Evolutionary conservation across 192 early-diverging fungal genomes (phyloP), one percentile per base, ranked within the genome.

Genomic region (Coemansia sp.): DNA sequence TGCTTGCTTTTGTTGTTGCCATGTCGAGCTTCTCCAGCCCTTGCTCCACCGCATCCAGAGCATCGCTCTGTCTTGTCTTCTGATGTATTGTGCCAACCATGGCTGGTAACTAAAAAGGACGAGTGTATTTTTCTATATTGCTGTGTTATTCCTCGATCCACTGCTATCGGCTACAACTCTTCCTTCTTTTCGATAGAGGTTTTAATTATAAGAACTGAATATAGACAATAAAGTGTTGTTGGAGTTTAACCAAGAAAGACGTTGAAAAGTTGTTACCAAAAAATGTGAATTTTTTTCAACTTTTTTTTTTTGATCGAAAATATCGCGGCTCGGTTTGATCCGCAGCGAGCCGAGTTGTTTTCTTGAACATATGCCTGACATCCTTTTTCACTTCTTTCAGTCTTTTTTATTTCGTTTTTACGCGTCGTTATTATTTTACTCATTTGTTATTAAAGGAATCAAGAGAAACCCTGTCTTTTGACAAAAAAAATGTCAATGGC

Each of bases 11-110:
- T 55, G 35, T 38, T 59, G 57, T 9, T 6, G 70, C 73, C 8
- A 76, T 46, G 36, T 72, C 71, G 9, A 82, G 79, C 44, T 55
- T 63, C 62, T 70, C 71, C 7, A 82, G 61, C 57, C 75, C 62
- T 18, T 58, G 60, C 59, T 76, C 63, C 6, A 82, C 79, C 62
- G 60, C n/a, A 16, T 75, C 78, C 51, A 80, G 58, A 34, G 41
- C 60, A 26, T 44, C 64, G 36, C 26, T 23, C 38, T 2, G 35
- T 7, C 18, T 20, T 11, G 26, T 30, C 49, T 53, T 35, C 18
- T 59, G 60, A 26, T 64, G 60, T 56, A 24, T 46, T 67, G 60
- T 45, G 45, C 16, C 35, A 6, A 52, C 34, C 65, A 67, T 67
- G 15, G 35, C 45, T 63, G 26, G 30, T 41, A 55, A 8, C 26